Conservation (phyloP, 257 asterid genomes). For the Eustoma russellianum region DNA sequence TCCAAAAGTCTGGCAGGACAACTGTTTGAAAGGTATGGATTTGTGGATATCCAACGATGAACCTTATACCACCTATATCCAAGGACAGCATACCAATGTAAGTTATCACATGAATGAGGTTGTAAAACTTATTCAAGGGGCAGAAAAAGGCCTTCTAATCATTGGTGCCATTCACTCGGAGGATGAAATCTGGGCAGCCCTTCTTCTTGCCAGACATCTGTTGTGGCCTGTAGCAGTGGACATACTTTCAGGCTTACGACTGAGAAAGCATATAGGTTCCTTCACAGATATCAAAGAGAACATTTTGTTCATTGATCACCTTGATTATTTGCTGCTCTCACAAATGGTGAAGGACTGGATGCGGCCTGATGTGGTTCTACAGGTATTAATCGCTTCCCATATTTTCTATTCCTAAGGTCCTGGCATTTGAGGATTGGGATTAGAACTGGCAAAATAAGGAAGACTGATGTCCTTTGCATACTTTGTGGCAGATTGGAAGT, state of each 20-base stretch:
- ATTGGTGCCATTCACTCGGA: constrained; percentile 75
- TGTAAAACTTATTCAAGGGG: constrained; percentile 54
- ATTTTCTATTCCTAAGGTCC: background rate
- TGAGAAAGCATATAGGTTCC: constrained; percentile 67
- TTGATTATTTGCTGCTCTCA: constrained; percentile 81
- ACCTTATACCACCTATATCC: constrained; percentile 74
- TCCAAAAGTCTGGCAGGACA: constrained; percentile 43
- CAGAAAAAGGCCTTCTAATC: constrained; percentile 62
- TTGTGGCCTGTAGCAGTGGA: constrained; percentile 83
- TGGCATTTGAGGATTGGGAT: background rate
- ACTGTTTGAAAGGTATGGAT: constrained; percentile 67
- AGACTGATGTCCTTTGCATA: constrained; percentile 1
- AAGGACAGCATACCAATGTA: constrained; percentile 36
- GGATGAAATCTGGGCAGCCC: constrained; percentile 96
- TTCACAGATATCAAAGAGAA: constrained; percentile 45
- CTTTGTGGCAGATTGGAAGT: constrained; percentile 68
- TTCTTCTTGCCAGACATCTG: constrained; percentile 83
- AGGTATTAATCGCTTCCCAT: constrained; percentile 34
- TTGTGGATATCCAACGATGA: constrained; percentile 56
- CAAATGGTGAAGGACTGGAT: constrained; percentile 58
- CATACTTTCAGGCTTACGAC: constrained; percentile 77
- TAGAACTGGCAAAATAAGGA: background rate
- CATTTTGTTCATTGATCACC: constrained; percentile 73
- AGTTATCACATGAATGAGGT: constrained; percentile 42
- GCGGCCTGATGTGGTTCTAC: constrained; percentile 78